phyloP scores from a whole-genome alignment of 2,329 filamentous ascomycete genomes.

The Chrysoporthe cubensis region DNA sequence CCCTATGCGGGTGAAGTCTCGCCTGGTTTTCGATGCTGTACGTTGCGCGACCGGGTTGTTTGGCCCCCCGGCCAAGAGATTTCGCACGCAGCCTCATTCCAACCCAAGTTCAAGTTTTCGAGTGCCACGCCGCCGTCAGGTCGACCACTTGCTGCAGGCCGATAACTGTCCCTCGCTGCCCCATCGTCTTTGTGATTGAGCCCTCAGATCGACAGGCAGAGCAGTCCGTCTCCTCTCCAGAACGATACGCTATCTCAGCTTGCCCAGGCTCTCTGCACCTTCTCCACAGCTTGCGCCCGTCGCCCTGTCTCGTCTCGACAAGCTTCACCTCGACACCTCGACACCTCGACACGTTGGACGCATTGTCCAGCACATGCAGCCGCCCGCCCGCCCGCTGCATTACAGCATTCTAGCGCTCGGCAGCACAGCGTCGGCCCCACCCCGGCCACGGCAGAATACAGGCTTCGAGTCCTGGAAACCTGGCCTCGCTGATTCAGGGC shows the following conservation, averaged over 20 bases:
- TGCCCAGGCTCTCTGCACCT: not conserved
- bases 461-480: conserved; percentile 12
- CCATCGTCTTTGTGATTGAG: conserved; percentile 13
- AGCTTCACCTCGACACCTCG: not conserved
- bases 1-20: too few relatives aligned
- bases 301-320: not conserved
- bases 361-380: conserved; percentile 7
- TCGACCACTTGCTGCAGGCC: not conserved
- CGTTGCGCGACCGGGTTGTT: too few relatives aligned
- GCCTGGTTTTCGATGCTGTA: too few relatives aligned
- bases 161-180: conserved; percentile 2
- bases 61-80: not conserved
- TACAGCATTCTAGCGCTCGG: not conserved
- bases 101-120: conserved; percentile 6
- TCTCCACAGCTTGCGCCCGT: not conserved
- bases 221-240: not conserved
- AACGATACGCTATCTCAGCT: not conserved
- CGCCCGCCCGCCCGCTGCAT: conserved; percentile 7
- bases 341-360: not conserved
- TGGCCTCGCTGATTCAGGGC: conserved; percentile 14
- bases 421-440: conserved; percentile 28
- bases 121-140: not conserved
- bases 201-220: too few relatives aligned
- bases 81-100: conserved; percentile 19
- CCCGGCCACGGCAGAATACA: conserved; percentile 23